phyloP scores from a whole-genome alignment of 805 yeast species.

The Candida arabinofermentans region DNA sequence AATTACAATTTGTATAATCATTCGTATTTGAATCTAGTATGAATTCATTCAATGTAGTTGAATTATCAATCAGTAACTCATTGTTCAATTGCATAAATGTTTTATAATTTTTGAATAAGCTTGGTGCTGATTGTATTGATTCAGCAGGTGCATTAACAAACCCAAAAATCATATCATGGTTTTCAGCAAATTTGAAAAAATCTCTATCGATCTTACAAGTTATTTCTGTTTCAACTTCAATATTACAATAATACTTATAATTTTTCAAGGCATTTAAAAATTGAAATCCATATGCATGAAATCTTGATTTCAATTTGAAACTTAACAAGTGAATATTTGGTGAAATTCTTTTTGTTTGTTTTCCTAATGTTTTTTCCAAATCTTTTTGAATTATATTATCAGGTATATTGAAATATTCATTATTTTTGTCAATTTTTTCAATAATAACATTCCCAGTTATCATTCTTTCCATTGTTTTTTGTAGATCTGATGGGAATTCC shows the following conservation, averaged over 20 bases:
- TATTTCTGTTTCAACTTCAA: conserved; percentile 52
- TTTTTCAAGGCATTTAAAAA: conserved; percentile 38
- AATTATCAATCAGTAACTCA: no score
- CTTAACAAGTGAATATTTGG: conserved; percentile 35
- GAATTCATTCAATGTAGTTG: conserved; percentile 12
- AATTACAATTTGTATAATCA: conserved; percentile 39
- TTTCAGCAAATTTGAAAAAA: conserved; percentile 41
- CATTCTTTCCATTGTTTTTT: conserved; percentile 51
- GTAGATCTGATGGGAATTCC: conserved; percentile 65
- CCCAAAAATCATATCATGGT: conserved; percentile 42
- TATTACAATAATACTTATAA: conserved; percentile 54
- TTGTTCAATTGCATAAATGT: conserved; percentile 33
- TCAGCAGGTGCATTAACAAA: conserved; percentile 32
- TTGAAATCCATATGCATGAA: conserved; percentile 48
- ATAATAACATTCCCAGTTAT: conserved; percentile 69
- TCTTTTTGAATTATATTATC: conserved; percentile 57
- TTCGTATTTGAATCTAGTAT: conserved; percentile 5
- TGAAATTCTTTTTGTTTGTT: conserved; percentile 17
- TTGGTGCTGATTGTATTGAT: conserved; percentile 11
- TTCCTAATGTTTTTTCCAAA: conserved; percentile 43
- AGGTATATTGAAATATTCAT: conserved; percentile 57
- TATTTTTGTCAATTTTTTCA: conserved; percentile 58
- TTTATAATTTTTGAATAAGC: conserved; percentile 40
- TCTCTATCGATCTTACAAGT: conserved; percentile 53
- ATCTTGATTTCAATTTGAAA: conserved; percentile 47